phyloP scores from a whole-genome alignment of 2,329 filamentous ascomycete genomes.

The Ilyonectria destructans region DNA sequence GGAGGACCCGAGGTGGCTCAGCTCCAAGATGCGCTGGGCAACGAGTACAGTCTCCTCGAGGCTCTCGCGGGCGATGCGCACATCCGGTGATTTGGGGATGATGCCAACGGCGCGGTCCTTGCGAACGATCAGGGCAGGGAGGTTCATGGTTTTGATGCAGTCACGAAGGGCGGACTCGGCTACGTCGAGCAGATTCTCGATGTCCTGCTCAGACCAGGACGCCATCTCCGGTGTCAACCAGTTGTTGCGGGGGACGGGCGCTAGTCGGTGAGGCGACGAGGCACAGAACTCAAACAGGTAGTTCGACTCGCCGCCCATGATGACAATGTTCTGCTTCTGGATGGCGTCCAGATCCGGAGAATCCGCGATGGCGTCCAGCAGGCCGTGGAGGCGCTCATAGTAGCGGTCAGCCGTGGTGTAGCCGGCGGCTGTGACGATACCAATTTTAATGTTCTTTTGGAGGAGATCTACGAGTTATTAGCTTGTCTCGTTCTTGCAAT shows the following conservation, averaged over 20 bases:
- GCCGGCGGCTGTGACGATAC: constrained; percentile 96
- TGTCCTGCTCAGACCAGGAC: constrained; percentile 83
- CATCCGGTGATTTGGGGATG: constrained; percentile 74
- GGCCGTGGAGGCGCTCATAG: constrained; percentile 87
- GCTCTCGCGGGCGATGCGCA: constrained; percentile 86
- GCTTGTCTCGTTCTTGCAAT: background rate
- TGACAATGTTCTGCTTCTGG: constrained; percentile 85
- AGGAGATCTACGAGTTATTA: constrained; percentile 73
- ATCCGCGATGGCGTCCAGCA: constrained; percentile 83
- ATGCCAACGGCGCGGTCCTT: constrained; percentile 92
- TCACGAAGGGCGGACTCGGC: constrained; percentile 89
- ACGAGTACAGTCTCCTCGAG: constrained; percentile 97
- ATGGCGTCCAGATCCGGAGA: constrained; percentile 72
- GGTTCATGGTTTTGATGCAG: constrained; percentile 83
- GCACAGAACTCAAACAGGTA: constrained; percentile 89
- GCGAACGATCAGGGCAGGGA: constrained; percentile 85
- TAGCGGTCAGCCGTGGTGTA: constrained; percentile 92
- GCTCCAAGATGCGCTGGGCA: constrained; percentile 92
- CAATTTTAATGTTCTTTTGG: constrained; percentile 84
- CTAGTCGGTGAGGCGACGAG: constrained; percentile 76
- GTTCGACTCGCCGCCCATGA: constrained; percentile 97
- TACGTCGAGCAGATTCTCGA: constrained; percentile 86
- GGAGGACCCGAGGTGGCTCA: constrained; percentile 71
- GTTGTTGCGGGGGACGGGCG: constrained; percentile 74
- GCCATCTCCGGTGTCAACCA: constrained; percentile 88